Percentiles rank a stretch among this genome's conserved stretches.
phyloP scores from a whole-genome alignment of 305 asterid genomes.

The Solanum hybrid region DNA sequence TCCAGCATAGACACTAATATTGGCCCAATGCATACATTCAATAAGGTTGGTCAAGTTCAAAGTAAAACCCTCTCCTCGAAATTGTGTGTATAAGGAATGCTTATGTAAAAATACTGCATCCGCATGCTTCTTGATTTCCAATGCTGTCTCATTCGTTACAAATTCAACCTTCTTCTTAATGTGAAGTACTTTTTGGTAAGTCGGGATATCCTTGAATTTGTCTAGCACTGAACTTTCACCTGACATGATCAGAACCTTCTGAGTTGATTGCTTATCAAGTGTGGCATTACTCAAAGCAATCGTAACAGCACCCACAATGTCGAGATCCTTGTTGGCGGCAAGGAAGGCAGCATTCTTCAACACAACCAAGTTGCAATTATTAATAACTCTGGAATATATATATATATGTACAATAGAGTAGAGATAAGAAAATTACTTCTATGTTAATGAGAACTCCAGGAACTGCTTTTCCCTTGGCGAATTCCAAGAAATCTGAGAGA shows the following conservation, averaged over 20 bases:
- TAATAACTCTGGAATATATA: not conserved
- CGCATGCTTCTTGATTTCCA: conserved; percentile 70
- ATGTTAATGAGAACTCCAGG: conserved; percentile 53
- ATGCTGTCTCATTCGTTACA: conserved; percentile 21
- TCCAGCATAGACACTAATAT: conserved; percentile 66
- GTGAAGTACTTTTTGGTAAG: conserved; percentile 43
- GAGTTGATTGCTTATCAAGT: conserved; percentile 47
- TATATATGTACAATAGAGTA: not conserved
- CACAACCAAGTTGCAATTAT: not conserved
- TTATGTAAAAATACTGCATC: conserved; percentile 55
- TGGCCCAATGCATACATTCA: conserved; percentile 62
- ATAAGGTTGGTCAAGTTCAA: conserved; percentile 50
- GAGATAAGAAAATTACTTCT: conserved; percentile 23
- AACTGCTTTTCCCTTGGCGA: conserved; percentile 50
- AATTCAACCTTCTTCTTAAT: conserved; percentile 22
- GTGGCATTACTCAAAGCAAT: conserved; percentile 56
- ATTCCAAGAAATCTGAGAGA: conserved; percentile 66
- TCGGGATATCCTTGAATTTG: conserved; percentile 44
- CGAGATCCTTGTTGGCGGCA: conserved; percentile 61
- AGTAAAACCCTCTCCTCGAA: conserved; percentile 24
- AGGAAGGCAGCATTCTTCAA: conserved; percentile 71
- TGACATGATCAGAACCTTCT: conserved; percentile 68
- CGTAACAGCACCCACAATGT: conserved; percentile 52
- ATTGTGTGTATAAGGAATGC: conserved; percentile 32
- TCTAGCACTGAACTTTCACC: conserved; percentile 65